Percentiles rank a stretch among this genome's conserved stretches.
phyloP scores from a whole-genome alignment of 495 filamentous ascomycete genomes.

The Aspergillus campestris region DNA sequence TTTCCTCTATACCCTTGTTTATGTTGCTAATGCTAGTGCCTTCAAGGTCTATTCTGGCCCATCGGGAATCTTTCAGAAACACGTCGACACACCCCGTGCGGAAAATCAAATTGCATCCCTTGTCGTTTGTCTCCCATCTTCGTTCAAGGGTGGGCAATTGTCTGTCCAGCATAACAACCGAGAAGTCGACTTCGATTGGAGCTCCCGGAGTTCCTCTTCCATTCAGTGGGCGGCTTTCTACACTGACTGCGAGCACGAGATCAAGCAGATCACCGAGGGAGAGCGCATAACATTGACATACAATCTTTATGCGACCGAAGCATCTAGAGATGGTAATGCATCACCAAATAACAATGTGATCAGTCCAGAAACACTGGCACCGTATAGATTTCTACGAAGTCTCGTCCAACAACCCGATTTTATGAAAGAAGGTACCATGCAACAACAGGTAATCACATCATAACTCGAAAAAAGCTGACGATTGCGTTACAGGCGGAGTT shows the following conservation, averaged over 20 bases:
- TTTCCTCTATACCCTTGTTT: neutral
- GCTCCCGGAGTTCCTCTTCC: slow-evolving; percentile 3
- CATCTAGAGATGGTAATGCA: slow-evolving; percentile 1
- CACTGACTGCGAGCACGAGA: slow-evolving; percentile 53
- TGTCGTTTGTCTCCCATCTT: slow-evolving; percentile 44
- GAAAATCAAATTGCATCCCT: slow-evolving; percentile 44
- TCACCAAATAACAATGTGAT: neutral
- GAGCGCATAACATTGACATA: slow-evolving; percentile 52
- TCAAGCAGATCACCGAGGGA: slow-evolving; percentile 42
- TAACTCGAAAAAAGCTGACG: neutral
- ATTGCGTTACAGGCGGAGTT: slow-evolving; percentile 9
- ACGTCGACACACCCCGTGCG: slow-evolving; percentile 49
- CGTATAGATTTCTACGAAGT: slow-evolving; percentile 3
- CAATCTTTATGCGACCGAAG: slow-evolving; percentile 39
- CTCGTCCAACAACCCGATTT: slow-evolving; percentile 8
- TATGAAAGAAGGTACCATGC: slow-evolving; percentile 8
- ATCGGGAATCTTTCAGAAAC: slow-evolving; percentile 40
- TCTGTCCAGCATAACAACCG: slow-evolving; percentile 15
- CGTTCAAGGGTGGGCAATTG: slow-evolving; percentile 29
- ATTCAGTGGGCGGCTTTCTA: slow-evolving; percentile 56
- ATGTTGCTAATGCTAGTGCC: neutral
- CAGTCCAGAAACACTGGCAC: slow-evolving; percentile 5
- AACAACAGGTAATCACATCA: neutral
- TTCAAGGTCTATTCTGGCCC: slow-evolving; percentile 42
- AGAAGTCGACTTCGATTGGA: slow-evolving; percentile 38